Evolutionary conservation across 1,284 basidiomycete species (phyloP), one percentile per base, ranked within the genome.

Genomic region (Naganishia liquefaciens): DNA sequence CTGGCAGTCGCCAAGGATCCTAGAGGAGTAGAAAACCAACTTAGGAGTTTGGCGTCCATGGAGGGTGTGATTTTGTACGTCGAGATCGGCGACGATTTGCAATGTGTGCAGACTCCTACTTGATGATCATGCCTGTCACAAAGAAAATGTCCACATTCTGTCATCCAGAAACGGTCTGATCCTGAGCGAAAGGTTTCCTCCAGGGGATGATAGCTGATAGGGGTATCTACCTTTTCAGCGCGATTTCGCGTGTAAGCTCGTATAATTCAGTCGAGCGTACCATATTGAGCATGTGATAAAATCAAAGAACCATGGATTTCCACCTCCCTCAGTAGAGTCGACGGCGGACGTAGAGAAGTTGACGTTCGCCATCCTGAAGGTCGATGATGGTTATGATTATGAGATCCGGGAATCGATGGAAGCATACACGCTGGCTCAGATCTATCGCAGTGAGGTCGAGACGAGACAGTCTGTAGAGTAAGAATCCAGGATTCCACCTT

Each of bases 81-180:
- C 9, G 54, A 54, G 33, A 67, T 43, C 7, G 61, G 65, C 13
- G 54, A 60, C 25, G 42, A 27, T 10, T 62, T 43, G 47, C 65
- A 67, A 17, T 44, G 51, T 3, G 65, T 67, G 43, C 65, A 67
- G 3, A 58, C 57, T 10, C 52, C 52, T 10, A 54, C 54, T 47
- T 49, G 46, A 39, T 67, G 72, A 2, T 70, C 30, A 51, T 76
- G 75, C 27, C 57, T 57, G 42, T 67, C 64, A 60, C 76, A 78
- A 0, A 76, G 65, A 33, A 77, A 67, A 63, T 78, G 76, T 2
- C 73, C 74, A 66, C 76, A 78, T 3, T 69, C 69, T 10, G 76
- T 74, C 67, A 77, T 72, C 71, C 70, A 76, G 66, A 75, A 76
- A 5, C 62, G 51, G 44, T 67, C 44, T 69, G 68, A 46, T 23